Percentiles rank a stretch among this genome's conserved stretches.
Evolutionary conservation across 176 grass and related monocot species (phyloP).

Genomic region (Alloteropsis semialata): DNA sequence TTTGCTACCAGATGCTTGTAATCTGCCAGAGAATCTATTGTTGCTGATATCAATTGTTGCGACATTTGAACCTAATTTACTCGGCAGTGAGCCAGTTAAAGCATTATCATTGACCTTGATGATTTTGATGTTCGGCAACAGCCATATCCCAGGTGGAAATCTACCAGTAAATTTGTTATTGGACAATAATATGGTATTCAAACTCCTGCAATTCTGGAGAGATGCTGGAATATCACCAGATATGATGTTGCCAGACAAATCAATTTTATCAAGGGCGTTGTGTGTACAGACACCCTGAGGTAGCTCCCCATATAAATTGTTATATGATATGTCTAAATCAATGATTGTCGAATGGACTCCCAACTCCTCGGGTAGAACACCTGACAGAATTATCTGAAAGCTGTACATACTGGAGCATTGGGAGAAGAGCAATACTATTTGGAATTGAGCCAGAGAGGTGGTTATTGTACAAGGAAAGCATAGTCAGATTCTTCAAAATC

Average conservation of each 20-base stretch:
- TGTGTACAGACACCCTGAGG: not conserved
- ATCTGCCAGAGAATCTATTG: slow-evolving; percentile 13
- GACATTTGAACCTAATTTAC: not conserved
- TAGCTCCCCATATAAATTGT: not conserved
- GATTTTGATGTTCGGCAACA: not conserved
- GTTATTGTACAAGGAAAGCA: not conserved
- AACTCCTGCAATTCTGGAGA: not conserved
- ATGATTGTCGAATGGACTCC: not conserved
- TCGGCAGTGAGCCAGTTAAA: not conserved
- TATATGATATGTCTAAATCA: not conserved
- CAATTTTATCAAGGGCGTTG: not conserved
- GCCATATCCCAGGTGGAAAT: not conserved
- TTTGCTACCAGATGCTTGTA: not conserved
- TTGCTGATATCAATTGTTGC: not conserved
- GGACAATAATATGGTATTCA: not conserved
- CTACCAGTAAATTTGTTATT: not conserved
- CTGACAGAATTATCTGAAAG: not conserved
- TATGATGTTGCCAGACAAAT: not conserved
- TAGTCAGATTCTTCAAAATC: not conserved
- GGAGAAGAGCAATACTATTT: not conserved
- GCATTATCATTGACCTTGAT: not conserved
- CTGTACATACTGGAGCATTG: not conserved
- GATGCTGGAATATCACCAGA: not conserved
- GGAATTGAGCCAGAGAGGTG: not conserved
- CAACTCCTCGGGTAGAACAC: not conserved